A percentile compares a stretch with the other conserved stretches of the same genome.
Evolutionary conservation across 495 filamentous ascomycete genomes (phyloP).

Genomic region (Penicillium longicatenatum): DNA sequence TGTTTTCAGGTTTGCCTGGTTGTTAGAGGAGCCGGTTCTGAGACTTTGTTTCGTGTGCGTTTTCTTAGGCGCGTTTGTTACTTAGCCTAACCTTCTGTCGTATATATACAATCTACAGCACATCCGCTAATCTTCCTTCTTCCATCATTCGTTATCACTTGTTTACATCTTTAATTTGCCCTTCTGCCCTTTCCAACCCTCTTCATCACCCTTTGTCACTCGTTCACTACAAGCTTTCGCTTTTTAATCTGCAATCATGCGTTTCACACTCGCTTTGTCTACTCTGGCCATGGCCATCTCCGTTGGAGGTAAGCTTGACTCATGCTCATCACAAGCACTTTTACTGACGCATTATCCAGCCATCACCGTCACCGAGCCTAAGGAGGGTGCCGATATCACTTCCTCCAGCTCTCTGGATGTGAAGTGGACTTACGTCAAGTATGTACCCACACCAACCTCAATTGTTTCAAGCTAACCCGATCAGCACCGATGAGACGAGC

Average conservation of each 20-base stretch:
- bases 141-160: background rate
- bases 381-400: constrained; percentile 31
- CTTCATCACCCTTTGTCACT: background rate
- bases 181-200: background rate
- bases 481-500: constrained; percentile 36
- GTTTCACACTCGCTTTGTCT: constrained; percentile 25
- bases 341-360: constrained; percentile 22
- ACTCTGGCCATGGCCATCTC: constrained; percentile 28
- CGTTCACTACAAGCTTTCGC: constrained; percentile 1
- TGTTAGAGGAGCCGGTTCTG: background rate
- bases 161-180: background rate
- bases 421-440: constrained; percentile 43
- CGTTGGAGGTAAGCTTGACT: constrained; percentile 21
- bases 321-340: background rate
- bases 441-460: constrained; percentile 10
- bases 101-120: background rate
- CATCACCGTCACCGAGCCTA: constrained; percentile 36
- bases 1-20: background rate
- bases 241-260: constrained; percentile 21
- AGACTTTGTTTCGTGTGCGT: background rate
- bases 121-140: background rate
- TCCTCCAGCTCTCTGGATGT: constrained; percentile 32
- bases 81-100: background rate
- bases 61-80: background rate
- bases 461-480: constrained; percentile 3